Conservation (phyloP, 2,329 filamentous ascomycete species). For the Talaromyces sp. region DNA sequence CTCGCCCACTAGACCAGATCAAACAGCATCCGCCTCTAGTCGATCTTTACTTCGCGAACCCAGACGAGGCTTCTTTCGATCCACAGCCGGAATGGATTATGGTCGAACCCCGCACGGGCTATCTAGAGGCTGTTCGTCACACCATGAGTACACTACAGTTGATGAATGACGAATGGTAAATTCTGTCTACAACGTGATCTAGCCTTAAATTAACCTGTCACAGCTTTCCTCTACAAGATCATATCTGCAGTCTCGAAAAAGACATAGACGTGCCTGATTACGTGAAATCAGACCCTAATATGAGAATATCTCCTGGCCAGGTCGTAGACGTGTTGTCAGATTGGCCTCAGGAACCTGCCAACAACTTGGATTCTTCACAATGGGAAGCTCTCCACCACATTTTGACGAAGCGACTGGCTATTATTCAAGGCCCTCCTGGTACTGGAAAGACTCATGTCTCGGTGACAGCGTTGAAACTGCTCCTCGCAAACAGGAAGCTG, state of each 20-base stretch:
- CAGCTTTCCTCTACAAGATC: constrained; percentile 40
- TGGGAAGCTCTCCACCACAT: constrained; percentile 62
- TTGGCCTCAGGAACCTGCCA: constrained; percentile 44
- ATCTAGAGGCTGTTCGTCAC: constrained; percentile 71
- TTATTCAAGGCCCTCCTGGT: constrained; percentile 78
- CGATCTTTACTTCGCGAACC: constrained; percentile 65
- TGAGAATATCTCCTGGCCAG: constrained; percentile 44
- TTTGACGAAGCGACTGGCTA: constrained; percentile 63
- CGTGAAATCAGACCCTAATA: constrained; percentile 42
- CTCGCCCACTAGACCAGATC: constrained; percentile 58
- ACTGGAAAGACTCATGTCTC: constrained; percentile 80
- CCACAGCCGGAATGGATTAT: constrained; percentile 66
- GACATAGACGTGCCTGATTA: constrained; percentile 48
- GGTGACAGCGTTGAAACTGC: constrained; percentile 60
- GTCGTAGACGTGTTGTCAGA: constrained; percentile 49
- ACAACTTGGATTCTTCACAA: constrained; percentile 65
- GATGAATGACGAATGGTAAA: constrained; percentile 47
- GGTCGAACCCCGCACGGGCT: constrained; percentile 68
- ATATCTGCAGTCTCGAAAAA: constrained; percentile 34
- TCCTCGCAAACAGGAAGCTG: constrained; percentile 53
- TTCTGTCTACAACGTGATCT: constrained; percentile 1
- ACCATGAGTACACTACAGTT: constrained; percentile 68
- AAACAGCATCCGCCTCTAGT: constrained; percentile 63
- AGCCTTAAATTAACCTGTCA: constrained; percentile 1
- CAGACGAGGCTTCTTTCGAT: constrained; percentile 60